Base-by-base conservation (phyloP, 2,329 filamentous ascomycete species). In the Pseudogymnoascus sp. region DNA sequence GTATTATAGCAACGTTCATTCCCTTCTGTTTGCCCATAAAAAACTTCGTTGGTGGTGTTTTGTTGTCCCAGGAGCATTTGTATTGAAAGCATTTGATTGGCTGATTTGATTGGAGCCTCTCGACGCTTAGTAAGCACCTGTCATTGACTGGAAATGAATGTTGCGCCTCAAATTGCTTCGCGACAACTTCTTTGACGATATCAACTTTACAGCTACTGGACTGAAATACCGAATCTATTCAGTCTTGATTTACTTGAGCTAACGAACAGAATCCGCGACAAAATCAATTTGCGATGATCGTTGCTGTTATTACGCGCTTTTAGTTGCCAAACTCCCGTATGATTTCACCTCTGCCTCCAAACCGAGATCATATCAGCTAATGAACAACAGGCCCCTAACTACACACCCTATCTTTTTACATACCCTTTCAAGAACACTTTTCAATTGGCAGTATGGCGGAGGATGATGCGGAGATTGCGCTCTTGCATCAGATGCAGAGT, bases 401-500 rank as follows among this genome's bases (percentile, higher is more conserved):
- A 56, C n/a, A 18, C n/a, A 34, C 50, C 50, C 25, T 34, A 56
- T 34, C 25, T 12, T 18, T 11, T 18, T 18, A 18, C 28, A 36
- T 18, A 56, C 50, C 50, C n/a, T 56, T 56, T 36, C 50, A 14
- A 56, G 50, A 16, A 34, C 28, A 34, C 11, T n/a, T 56, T 21
- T 56, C 10, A 56, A 56, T 34, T 56, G 28, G 50, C 50, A 71
- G 59, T 61, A 73, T 73, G 72, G 68, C 70, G 69, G 72, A 72
- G 71, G 72, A 73, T 67, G 72, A 73, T 67, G 71, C 68, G 66
- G 72, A 74, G 65, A 73, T 74, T 70, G 72, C 72, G 71, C 72
- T 73, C 65, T 69, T 74, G 66, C 73, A 72, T 69, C 69, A 71
- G 65, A 69, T 74, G 64, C 73, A 74, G 70, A 70, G 70, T 42